A percentile compares a stretch with the other conserved stretches of the same genome.
Conservation (phyloP, 306 rosid genomes). For the Gynostemma pentaphyllum region DNA sequence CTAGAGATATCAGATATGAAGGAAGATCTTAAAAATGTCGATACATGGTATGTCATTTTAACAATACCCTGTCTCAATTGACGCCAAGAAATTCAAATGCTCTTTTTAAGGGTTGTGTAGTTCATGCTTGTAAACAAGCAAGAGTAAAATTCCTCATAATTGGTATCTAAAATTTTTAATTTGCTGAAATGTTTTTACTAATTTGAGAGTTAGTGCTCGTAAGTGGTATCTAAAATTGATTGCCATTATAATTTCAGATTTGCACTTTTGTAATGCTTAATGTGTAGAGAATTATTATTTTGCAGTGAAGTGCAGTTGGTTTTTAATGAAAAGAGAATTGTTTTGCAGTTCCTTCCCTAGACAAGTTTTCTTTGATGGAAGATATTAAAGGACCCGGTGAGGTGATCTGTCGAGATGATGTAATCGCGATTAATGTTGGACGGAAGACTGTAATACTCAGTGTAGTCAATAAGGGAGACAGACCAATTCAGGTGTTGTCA, state of each 20-base stretch:
- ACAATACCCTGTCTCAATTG: neutral
- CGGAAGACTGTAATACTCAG: constrained; percentile 48
- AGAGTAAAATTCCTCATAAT: too few relatives aligned
- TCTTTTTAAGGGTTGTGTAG: too few relatives aligned
- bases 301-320: neutral
- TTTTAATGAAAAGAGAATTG: constrained; percentile 15
- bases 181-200: neutral
- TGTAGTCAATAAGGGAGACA: constrained; percentile 74
- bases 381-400: constrained; percentile 54
- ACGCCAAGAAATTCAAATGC: neutral
- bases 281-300: neutral
- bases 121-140: too few relatives aligned
- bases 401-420: constrained; percentile 28
- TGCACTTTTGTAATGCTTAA: neutral
- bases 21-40: neutral
- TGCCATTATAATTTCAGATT: neutral
- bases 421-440: constrained; percentile 42
- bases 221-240: neutral
- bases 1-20: too few relatives aligned
- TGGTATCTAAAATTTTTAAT: neutral
- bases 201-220: neutral
- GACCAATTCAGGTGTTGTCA: constrained; percentile 74
- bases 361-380: constrained; percentile 44
- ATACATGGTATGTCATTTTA: neutral
- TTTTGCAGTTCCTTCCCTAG: constrained; percentile 71